Conservation (phyloP, 805 yeast species). For the Cyberlindnera petersonii region DNA sequence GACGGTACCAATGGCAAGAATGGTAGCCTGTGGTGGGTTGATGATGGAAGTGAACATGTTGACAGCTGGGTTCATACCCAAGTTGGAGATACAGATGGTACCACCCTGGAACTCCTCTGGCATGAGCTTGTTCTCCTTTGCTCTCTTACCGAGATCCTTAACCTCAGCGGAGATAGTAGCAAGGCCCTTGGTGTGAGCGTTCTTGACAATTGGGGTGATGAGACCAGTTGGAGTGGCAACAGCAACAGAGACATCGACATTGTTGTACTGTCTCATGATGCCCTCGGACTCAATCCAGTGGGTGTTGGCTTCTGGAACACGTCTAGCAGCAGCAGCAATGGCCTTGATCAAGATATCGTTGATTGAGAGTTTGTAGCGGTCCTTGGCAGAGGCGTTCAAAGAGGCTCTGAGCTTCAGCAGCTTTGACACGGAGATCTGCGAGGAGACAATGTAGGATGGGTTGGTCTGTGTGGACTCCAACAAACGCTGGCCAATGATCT, state of each 20-base stretch:
- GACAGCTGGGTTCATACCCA: constrained; percentile 98
- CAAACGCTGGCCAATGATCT: constrained; percentile 86
- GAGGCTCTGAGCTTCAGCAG: constrained; percentile 88
- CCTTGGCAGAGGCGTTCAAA: constrained; percentile 79
- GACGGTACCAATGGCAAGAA: constrained; percentile 90
- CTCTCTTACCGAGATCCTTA: constrained; percentile 94
- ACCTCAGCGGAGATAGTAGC: constrained; percentile 74
- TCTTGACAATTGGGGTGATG: constrained; percentile 90
- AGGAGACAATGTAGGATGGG: constrained; percentile 91
- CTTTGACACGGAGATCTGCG: constrained; percentile 82
- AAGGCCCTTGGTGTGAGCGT: constrained; percentile 86
- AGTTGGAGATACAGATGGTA: constrained; percentile 95
- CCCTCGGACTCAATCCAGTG: constrained; percentile 89
- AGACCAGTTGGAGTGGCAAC: constrained; percentile 98
- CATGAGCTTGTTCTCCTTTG: constrained; percentile 84
- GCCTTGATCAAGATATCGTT: constrained; percentile 95
- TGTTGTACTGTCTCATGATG: constrained; percentile 85
- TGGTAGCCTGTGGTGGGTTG: constrained; percentile 96
- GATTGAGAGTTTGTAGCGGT: constrained; percentile 85
- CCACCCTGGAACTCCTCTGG: constrained; percentile 99
- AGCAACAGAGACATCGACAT: constrained; percentile 96
- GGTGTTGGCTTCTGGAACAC: constrained; percentile 92
- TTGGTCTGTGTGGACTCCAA: constrained; percentile 78
- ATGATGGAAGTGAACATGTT: constrained; percentile 90
- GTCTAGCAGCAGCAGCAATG: constrained; percentile 79